Conservation (phyloP, 2,329 filamentous ascomycete species). For the Clonostachys rhizophaga region DNA sequence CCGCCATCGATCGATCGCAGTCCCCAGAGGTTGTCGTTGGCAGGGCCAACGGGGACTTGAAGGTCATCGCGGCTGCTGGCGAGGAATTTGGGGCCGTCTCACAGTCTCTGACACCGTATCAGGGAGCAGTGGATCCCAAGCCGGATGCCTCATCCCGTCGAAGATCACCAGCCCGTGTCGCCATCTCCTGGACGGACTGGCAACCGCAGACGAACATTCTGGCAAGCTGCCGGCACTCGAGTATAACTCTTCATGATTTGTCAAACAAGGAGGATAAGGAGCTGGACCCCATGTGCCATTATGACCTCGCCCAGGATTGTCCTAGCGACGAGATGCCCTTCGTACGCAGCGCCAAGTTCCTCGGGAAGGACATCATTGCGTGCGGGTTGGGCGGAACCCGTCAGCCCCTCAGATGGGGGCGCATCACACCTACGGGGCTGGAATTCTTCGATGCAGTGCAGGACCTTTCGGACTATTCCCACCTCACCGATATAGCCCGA, state of each 20-base stretch:
- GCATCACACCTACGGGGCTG: slow-evolving; percentile 38
- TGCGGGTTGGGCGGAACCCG: slow-evolving; percentile 35
- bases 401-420: slow-evolving; percentile 39
- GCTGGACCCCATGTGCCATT: slow-evolving; percentile 11
- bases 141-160: background rate
- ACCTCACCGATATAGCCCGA: slow-evolving; percentile 6
- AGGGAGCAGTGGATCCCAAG: background rate
- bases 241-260: slow-evolving; percentile 20
- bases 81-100: slow-evolving; percentile 18
- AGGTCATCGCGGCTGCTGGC: slow-evolving; percentile 21
- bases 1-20: slow-evolving; percentile 27
- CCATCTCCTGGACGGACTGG: slow-evolving; percentile 26
- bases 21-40: slow-evolving; percentile 34
- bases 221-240: slow-evolving; percentile 20
- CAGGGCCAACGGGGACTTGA: slow-evolving; percentile 43
- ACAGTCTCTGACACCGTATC: slow-evolving; percentile 9
- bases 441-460: slow-evolving; percentile 19
- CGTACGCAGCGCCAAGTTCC: slow-evolving; percentile 33
- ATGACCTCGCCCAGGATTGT: slow-evolving; percentile 15
- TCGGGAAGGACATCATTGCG: slow-evolving; percentile 36
- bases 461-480: slow-evolving; percentile 1
- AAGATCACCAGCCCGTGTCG: slow-evolving; percentile 19
- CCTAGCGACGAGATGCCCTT: slow-evolving; percentile 13
- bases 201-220: slow-evolving; percentile 17
- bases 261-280: slow-evolving; percentile 1